phyloP scores from a whole-genome alignment of 352 stramenopile species.

The Globisporangium canariense region DNA sequence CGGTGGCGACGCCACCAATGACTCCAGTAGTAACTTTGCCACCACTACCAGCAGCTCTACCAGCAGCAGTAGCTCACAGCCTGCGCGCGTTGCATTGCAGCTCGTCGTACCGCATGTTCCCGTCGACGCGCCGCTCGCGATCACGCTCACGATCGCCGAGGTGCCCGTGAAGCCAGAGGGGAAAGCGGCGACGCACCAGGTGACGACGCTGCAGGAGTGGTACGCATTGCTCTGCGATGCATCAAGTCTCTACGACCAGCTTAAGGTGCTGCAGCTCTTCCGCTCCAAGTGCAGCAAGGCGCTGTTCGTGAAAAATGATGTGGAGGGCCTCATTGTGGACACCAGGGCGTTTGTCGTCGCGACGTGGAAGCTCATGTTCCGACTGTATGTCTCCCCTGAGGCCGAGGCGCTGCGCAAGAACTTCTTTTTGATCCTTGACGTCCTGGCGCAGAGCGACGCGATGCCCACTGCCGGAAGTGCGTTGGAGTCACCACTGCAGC shows the following conservation, averaged over 20 bases:
- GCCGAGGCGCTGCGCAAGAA: slow-evolving; percentile 61
- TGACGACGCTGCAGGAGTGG: slow-evolving; percentile 34
- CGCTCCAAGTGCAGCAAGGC: slow-evolving; percentile 49
- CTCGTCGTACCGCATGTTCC: slow-evolving; percentile 25
- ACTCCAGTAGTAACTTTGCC: slow-evolving; percentile 10
- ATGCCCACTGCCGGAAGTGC: neutral
- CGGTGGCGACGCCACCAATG: slow-evolving; percentile 5
- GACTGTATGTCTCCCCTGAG: slow-evolving; percentile 38
- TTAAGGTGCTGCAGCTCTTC: slow-evolving; percentile 74
- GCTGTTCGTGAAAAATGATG: neutral
- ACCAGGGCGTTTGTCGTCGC: slow-evolving; percentile 23
- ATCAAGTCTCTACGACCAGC: slow-evolving; percentile 52
- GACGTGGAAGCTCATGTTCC: slow-evolving; percentile 59
- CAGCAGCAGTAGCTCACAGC: slow-evolving; percentile 15
- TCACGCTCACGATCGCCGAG: slow-evolving; percentile 27
- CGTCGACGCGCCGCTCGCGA: slow-evolving; percentile 31
- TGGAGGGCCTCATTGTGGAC: neutral
- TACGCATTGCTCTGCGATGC: slow-evolving; percentile 34
- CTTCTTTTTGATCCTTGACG: slow-evolving; percentile 54
- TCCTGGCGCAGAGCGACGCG: slow-evolving; percentile 30
- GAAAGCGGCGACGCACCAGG: slow-evolving; percentile 4
- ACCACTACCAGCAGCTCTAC: slow-evolving; percentile 15
- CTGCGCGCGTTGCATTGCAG: slow-evolving; percentile 33
- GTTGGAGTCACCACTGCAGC: slow-evolving; percentile 15
- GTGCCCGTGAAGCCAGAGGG: slow-evolving; percentile 21